Base-by-base conservation (phyloP, 179 eudicot species). In the Gypsophila paniculata region DNA sequence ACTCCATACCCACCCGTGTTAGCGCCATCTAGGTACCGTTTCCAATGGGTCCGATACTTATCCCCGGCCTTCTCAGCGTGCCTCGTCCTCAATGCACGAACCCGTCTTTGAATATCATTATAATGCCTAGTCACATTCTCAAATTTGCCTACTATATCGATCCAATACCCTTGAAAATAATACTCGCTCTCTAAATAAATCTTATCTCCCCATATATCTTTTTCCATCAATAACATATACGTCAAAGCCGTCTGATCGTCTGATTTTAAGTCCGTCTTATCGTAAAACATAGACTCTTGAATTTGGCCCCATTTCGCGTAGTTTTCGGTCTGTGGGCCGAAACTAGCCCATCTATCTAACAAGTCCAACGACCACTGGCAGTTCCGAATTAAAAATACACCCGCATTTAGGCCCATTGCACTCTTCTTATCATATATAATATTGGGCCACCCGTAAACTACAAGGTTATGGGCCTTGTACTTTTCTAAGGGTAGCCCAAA, bases 321-420 rank as follows among this genome's bases (percentile, higher is more conserved):
- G 9, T 84, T 75, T 25, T 81, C 78, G 25, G 76, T 80, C 26
- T 78, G 71, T 32, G 91, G 89, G 48, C 89, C 87, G 79, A 87
- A 83, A 0, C 23, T 46, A 10, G 80, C 82, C 91, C 91, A 87
- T 15, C 49, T 59, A 0, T 75, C 82, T 19, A 87, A 10, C n/a
- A 87, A 46, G 7, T 83, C 82, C 82, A 87, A 80, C 3, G 91
- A 82, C 89, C 91, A 87, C 19, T 87, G 87, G 23, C 89, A 85
- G 71, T 85, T 87, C 1, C 89, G 77, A 9, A 87, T 73, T 5
- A 85, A 49, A n/a, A 87, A 82, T 0, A 86, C 83, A 25, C 85
- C 86, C 0, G 86, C 83, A 57, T 86, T 84, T 1, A 84, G 71
- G 17, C 81, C 84, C 5, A 65, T 44, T 82, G 84, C 82, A 14